phyloP scores from a whole-genome alignment of 441 rosid species.

The Gossypium gossypioides region DNA sequence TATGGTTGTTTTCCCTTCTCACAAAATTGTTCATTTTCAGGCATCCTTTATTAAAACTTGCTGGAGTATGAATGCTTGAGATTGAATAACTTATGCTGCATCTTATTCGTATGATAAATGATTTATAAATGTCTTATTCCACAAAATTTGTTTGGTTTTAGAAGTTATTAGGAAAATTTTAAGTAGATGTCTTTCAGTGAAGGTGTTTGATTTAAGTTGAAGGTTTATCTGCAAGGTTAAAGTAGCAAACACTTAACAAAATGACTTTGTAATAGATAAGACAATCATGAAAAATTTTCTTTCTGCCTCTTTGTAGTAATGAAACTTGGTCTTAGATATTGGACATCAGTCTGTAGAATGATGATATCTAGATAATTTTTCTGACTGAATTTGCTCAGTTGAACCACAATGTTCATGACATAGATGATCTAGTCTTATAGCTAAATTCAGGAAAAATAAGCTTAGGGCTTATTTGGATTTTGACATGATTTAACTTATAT shows the following conservation, averaged over 20 bases:
- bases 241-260: not conserved
- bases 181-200: not conserved
- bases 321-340: not conserved
- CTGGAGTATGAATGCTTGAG: not conserved
- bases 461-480: constrained; percentile 7
- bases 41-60: not conserved
- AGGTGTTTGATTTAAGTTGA: not conserved
- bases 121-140: not conserved
- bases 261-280: not conserved
- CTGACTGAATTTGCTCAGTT: not conserved
- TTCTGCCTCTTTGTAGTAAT: not conserved
- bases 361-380: not conserved
- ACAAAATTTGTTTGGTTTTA: not conserved
- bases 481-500: not conserved
- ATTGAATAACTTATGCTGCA: not conserved
- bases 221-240: not conserved
- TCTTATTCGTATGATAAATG: not conserved
- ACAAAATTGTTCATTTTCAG: not conserved
- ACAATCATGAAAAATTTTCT: not conserved
- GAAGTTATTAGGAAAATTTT: not conserved
- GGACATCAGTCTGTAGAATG: not conserved
- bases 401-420: not conserved
- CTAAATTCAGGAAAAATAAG: not conserved
- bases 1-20: not conserved
- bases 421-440: not conserved